phyloP scores from a whole-genome alignment of 2,329 filamentous ascomycete species.

The Pseudogymnoascus sp. region DNA sequence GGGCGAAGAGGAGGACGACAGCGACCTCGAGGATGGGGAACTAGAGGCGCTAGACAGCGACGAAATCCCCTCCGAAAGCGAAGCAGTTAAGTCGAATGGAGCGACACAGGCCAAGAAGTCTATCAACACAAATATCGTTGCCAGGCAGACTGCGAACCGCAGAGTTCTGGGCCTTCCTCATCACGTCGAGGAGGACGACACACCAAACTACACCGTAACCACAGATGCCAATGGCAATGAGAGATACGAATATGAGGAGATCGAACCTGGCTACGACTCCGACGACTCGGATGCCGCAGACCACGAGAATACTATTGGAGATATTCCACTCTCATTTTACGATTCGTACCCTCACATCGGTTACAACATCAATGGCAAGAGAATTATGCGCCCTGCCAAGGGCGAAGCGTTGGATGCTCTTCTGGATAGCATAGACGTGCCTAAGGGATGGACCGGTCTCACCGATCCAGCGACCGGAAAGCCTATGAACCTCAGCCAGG shows the following conservation, averaged over 20 bases:
- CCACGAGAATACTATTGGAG: constrained; percentile 81
- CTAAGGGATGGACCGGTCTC: constrained; percentile 93
- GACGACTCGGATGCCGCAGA: constrained; percentile 83
- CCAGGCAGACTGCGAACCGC: constrained; percentile 18
- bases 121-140: constrained; percentile 24
- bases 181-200: constrained; percentile 31
- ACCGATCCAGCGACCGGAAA: constrained; percentile 93
- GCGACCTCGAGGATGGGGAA: constrained; percentile 35
- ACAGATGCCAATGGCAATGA: constrained; percentile 85
- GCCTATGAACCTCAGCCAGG: constrained; percentile 75
- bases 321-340: constrained; percentile 92
- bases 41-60: constrained; percentile 40
- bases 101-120: constrained; percentile 19
- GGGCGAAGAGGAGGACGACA: constrained; percentile 38
- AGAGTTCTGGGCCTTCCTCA: not conserved
- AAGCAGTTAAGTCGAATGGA: constrained; percentile 26
- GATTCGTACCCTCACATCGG: constrained; percentile 97
- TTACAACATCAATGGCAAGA: constrained; percentile 98
- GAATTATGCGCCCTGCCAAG: constrained; percentile 90
- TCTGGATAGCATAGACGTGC: constrained; percentile 91
- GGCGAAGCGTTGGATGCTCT: constrained; percentile 89
- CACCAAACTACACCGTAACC: constrained; percentile 48
- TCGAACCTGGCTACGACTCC: constrained; percentile 90
- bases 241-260: constrained; percentile 87
- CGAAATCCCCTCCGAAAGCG: constrained; percentile 39